Base-by-base conservation (phyloP, 2,329 filamentous ascomycete genomes). In the Polychaeton citri region DNA sequence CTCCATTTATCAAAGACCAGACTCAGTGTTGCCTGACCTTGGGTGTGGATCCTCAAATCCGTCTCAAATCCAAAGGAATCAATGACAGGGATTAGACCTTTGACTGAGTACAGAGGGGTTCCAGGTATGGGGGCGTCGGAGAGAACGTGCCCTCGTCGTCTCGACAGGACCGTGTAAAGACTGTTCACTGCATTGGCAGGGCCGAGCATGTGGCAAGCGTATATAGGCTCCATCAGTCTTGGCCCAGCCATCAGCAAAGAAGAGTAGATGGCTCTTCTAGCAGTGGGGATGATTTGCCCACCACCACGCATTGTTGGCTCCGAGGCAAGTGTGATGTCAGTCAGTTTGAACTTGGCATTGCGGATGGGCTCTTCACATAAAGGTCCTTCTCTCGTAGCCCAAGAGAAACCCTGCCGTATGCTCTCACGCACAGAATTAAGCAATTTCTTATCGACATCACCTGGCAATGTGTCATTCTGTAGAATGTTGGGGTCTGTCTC, bases 11-110 rank as follows among this genome's bases (percentile, higher is more conserved):
- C 90, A 59, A 98, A 98, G 9, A 93, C 85, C 21, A 98, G 71
- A 49, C 79, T 86, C 36, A 96, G 77, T 52, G 84, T 87, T 38
- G 87, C 86, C 57, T 86, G 80, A 35, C 90, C 88, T 64, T 95
- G 84, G 0, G 88, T 95, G 61, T 94, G 87, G 54, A 96, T 96
- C 43, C 90, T 73, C 39, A 98, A 69, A 64, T 98, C 90, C 10
- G 90, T 96, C 66, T 98, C 90, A 60, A 98, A 96, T 15, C 90
- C 90, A 53, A 98, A 98, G 19, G 79, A 86, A 65, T 98, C 90
- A 54, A 98, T 94, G 40, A 96, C 90, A 7, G 90, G 90, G 38
- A 98, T 77, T 34, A 96, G 69, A 3, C 90, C 90, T 50, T 79
- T 82, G 36, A 95, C 87, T 16, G 82, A 80, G 62, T 95, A 96